phyloP scores from a whole-genome alignment of 1,284 basidiomycete species.

The Puccinia triticina region DNA sequence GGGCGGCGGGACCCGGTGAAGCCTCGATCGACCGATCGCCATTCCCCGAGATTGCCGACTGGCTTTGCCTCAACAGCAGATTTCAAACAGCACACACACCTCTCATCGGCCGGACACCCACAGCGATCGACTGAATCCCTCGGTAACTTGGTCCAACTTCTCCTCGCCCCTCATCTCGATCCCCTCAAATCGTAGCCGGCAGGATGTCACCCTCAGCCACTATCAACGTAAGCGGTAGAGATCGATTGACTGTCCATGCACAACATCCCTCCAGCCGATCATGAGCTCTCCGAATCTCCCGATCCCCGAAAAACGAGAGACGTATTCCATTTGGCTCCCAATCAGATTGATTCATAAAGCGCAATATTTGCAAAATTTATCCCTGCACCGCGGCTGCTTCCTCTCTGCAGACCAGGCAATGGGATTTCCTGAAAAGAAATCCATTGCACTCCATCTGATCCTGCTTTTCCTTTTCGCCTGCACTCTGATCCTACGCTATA shows the following conservation, averaged over 20 bases:
- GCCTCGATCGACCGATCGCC: background rate
- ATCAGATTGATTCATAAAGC: background rate
- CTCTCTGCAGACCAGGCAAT: background rate
- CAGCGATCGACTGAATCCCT: too few species aligned
- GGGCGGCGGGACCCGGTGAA: constrained; percentile 2
- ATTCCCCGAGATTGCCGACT: background rate
- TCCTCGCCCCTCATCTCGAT: too few species aligned
- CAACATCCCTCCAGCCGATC: background rate
- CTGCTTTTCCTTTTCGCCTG: too few species aligned
- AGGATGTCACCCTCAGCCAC: constrained; percentile 38
- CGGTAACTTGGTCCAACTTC: too few species aligned
- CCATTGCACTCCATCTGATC: too few species aligned
- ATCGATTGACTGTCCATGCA: background rate
- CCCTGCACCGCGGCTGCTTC: too few species aligned
- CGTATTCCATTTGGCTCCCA: background rate
- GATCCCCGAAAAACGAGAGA: background rate
- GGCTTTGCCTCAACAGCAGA: too few species aligned
- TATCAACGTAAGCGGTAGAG: constrained; percentile 38
- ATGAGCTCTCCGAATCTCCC: background rate
- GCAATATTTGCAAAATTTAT: background rate
- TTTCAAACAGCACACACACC: too few species aligned
- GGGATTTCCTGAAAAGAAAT: background rate
- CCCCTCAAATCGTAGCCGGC: background rate
- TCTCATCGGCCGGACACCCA: too few species aligned
- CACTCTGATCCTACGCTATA: too few species aligned